Evolutionary conservation across 345 rosid species (phyloP).

Genomic region (Hibiscus syriacus): DNA sequence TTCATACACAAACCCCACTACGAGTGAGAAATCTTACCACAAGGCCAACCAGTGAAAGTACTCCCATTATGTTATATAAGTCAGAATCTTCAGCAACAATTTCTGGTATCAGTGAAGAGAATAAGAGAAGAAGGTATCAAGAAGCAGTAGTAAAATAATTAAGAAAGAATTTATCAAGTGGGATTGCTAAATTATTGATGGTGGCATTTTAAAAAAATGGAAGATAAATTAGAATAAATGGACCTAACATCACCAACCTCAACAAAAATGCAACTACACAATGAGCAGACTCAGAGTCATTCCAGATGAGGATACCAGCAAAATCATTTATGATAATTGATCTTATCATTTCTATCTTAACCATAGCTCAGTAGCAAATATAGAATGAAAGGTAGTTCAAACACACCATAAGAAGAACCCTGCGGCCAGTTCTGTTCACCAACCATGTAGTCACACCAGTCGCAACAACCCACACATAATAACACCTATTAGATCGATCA

Average conservation of each 20-base stretch:
- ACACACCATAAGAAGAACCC: constrained; percentile 78
- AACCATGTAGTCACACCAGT: constrained; percentile 84
- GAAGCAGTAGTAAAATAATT: constrained; percentile 2
- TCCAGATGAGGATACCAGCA: constrained; percentile 67
- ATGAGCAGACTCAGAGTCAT: constrained; percentile 67
- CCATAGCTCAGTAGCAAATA: constrained; percentile 1
- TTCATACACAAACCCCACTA: neutral
- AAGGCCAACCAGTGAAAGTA: constrained; percentile 76
- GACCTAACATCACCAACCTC: constrained; percentile 41
- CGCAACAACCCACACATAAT: constrained; percentile 56
- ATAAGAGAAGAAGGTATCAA: constrained; percentile 13
- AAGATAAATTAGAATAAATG: constrained; percentile 2
- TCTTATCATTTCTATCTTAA: neutral
- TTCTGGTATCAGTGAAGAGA: constrained; percentile 35
- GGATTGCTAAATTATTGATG: neutral
- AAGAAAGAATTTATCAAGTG: neutral
- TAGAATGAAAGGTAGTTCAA: constrained; percentile 3
- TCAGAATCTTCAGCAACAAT: constrained; percentile 43
- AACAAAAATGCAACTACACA: constrained; percentile 62
- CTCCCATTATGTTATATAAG: constrained; percentile 51
- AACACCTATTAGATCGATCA: constrained; percentile 3
- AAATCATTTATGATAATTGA: neutral
- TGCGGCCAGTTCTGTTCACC: constrained; percentile 78
- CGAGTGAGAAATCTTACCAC: constrained; percentile 44
- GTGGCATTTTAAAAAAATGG: neutral